phyloP scores from a whole-genome alignment of 768 basidiomycete genomes.

The Psilocybe cyanescens region DNA sequence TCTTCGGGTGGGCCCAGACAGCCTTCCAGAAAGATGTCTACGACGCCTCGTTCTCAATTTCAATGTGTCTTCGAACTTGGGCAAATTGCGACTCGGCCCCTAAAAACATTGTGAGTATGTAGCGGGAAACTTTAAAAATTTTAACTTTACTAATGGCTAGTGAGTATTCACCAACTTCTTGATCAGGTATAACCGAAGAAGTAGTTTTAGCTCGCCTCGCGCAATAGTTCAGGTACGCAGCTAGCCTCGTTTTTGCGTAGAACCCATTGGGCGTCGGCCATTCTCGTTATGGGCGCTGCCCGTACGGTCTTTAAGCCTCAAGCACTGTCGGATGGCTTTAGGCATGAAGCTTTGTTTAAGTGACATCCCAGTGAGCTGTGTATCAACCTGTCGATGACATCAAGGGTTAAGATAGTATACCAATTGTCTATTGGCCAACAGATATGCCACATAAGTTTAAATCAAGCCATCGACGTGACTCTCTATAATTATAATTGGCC shows the following conservation, averaged over 20 bases:
- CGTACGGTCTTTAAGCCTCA: too few species aligned
- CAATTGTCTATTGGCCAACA: background rate
- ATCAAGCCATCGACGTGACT: background rate
- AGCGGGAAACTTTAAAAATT: too few species aligned
- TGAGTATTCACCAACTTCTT: background rate
- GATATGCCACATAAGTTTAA: background rate
- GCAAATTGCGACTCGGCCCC: too few species aligned
- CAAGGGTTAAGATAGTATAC: background rate
- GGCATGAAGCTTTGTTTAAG: background rate
- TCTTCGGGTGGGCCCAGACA: background rate
- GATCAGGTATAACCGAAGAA: background rate
- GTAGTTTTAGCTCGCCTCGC: background rate
- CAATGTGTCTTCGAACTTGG: background rate
- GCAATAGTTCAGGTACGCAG: background rate
- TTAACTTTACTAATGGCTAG: background rate
- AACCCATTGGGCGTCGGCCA: background rate
- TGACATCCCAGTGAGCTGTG: background rate
- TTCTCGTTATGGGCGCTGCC: background rate
- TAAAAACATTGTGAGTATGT: too few species aligned
- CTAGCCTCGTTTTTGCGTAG: background rate
- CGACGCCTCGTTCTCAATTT: background rate
- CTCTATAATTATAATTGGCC: background rate
- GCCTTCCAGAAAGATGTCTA: background rate
- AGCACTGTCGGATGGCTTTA: too few species aligned
- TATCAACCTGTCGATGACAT: background rate